These are phyloP conservation scores for Vitis amurensis DNA, from an alignment of 164 flowering plant species.

Conservation along the genomic window DNA sequence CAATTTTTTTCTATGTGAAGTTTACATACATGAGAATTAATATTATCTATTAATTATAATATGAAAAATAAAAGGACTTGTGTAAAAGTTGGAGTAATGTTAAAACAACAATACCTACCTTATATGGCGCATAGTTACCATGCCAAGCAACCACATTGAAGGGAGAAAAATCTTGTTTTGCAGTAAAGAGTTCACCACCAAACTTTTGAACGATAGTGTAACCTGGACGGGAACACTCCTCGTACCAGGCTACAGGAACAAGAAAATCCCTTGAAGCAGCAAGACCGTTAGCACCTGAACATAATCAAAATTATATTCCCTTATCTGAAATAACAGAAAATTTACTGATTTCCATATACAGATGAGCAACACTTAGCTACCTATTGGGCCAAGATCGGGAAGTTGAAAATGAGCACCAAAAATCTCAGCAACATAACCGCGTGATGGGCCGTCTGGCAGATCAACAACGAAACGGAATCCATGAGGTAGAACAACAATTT, in stretches of 20 bases:
- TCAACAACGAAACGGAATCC: constrained; percentile 80
- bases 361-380: constrained; percentile 32
- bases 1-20: too few species aligned
- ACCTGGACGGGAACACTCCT: constrained; percentile 50
- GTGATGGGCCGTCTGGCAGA: constrained; percentile 91
- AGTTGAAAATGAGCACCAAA: constrained; percentile 91
- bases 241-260: constrained; percentile 86
- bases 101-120: constrained; percentile 48
- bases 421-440: constrained; percentile 91
- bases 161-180: constrained; percentile 93
- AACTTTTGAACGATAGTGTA: constrained; percentile 79
- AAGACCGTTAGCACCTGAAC: constrained; percentile 96
- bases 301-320: background rate
- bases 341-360: background rate
- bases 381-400: constrained; percentile 98
- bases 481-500: constrained; percentile 82
- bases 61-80: too few species aligned
- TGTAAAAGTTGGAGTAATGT: background rate
- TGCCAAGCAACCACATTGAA: constrained; percentile 99
- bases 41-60: too few species aligned
- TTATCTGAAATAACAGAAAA: background rate
- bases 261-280: constrained; percentile 93
- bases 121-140: constrained; percentile 95
- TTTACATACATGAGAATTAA: too few species aligned
- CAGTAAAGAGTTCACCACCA: constrained; percentile 93